A percentile compares a stretch with the other conserved stretches of the same genome.
phyloP scores from a whole-genome alignment of 352 stramenopile species.

The Pythium monospermum region DNA sequence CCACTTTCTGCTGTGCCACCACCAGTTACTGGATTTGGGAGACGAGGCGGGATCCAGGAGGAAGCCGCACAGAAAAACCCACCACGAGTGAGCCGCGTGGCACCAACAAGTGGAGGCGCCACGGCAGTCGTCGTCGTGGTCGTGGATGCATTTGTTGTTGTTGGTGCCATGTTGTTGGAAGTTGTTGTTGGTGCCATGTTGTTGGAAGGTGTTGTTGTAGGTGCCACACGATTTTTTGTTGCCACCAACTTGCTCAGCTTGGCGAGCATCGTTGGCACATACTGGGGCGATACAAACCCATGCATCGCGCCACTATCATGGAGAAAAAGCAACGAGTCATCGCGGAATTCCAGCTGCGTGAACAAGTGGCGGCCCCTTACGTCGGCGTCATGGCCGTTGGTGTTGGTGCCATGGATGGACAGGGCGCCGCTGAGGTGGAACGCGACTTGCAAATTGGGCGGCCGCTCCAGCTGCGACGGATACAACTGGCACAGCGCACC shows the following conservation, averaged over 20 bases:
- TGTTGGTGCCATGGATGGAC: slow-evolving; percentile 1
- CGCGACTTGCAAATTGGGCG: slow-evolving; percentile 39
- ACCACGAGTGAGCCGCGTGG: slow-evolving; percentile 20
- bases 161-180: background rate
- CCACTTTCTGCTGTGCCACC: too few species aligned
- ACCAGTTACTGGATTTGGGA: too few species aligned
- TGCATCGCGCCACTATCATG: slow-evolving; percentile 43
- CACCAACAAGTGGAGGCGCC: background rate
- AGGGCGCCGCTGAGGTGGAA: slow-evolving; percentile 50
- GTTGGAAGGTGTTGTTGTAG: background rate
- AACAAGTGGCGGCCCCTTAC: slow-evolving; percentile 40
- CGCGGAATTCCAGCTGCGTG: slow-evolving; percentile 42
- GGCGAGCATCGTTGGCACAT: slow-evolving; percentile 15
- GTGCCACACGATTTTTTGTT: too few species aligned
- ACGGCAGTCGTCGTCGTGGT: background rate
- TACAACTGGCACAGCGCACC: slow-evolving; percentile 46
- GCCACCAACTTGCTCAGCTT: slow-evolving; percentile 14
- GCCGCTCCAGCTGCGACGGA: slow-evolving; percentile 30
- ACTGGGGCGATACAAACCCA: slow-evolving; percentile 42
- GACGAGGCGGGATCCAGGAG: slow-evolving; percentile 41
- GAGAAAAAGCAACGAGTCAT: slow-evolving; percentile 43
- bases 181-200: background rate
- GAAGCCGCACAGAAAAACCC: slow-evolving; percentile 50
- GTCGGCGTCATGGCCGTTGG: slow-evolving; percentile 15
- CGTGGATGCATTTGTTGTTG: background rate